Base-by-base conservation (phyloP, 768 basidiomycete species). In the Rhodotorula taiwanensis region DNA sequence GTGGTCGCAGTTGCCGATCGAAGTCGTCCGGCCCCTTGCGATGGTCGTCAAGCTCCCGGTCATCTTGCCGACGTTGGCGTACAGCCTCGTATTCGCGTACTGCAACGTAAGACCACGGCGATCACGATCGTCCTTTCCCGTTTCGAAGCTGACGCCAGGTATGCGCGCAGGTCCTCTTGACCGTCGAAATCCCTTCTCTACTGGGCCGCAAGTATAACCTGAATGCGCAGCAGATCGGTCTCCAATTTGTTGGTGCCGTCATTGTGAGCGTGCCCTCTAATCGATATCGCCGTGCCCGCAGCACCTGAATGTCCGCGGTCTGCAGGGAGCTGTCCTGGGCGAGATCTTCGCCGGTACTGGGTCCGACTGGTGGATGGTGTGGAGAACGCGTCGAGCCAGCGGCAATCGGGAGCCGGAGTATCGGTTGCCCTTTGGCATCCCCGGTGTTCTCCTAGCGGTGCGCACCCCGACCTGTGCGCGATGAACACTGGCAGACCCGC, bases 321-420 rank as follows among this genome's bases (percentile, higher is more conserved):
- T 20, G 10, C 36, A 39, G 36, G 72, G 72, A 0, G 70, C 67
- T 11, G 25, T 69, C 21, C 30, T 72, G 2, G 72, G 72, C 21
- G 72, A 73, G 44, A 47, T 54, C 21, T n/a, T 73, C 47, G 71
- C 71, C 18, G 72, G 72, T 1, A 39, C 8, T 1, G 71, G 71
- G 4, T 64, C 63, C n/a, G 72, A 73, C 59, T 4, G n/a, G 30
- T 67, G 55, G 52, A 68, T 72, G 62, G 27, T 39, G 16, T 69
- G 59, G 58, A 58, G 72, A 2, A 64, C 69, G 3, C 48, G 33
- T 30, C 58, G 52, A 10, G 67, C 68, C 7, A 27, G 36, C 39
- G 72, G 72, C 14, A 55, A 59, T 7, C 66, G 72, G 2, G 57
- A 65, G 13, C 67, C 69, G 23, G 72, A 71, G 53, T 44, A 63